Evolutionary conservation across 2,329 filamentous ascomycete species (phyloP).

Genomic region (Macrophomina tecta): DNA sequence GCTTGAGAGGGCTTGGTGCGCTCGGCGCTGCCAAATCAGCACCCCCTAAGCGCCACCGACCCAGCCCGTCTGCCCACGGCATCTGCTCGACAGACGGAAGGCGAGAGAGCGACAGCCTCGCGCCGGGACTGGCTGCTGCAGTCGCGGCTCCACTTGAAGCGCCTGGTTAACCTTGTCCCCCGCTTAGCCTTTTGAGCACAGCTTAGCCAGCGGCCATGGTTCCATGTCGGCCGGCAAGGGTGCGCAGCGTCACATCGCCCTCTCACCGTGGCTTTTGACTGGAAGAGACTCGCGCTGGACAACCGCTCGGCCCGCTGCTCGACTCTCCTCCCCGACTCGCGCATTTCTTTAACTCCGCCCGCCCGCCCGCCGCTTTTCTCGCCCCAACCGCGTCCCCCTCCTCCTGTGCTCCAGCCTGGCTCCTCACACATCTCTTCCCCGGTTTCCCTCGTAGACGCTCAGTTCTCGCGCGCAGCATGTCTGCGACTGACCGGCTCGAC

Average conservation of each 20-base stretch:
- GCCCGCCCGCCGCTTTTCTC: background rate
- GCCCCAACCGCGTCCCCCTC: background rate
- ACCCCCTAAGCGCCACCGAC: background rate
- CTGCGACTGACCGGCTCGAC: conserved; percentile 6
- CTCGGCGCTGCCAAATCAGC: background rate
- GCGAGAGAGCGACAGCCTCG: background rate
- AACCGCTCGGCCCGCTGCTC: background rate
- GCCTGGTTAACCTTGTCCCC: background rate
- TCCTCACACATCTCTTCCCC: background rate
- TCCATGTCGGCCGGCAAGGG: background rate
- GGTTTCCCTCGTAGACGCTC: background rate
- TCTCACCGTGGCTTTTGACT: background rate
- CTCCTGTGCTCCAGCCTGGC: background rate
- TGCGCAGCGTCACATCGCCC: background rate
- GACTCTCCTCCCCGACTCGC: background rate
- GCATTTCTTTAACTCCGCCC: background rate
- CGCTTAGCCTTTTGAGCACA: background rate
- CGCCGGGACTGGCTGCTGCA: background rate
- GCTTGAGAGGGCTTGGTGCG: conserved; percentile 10
- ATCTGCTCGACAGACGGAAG: background rate
- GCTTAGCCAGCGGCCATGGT: background rate
- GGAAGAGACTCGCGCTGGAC: background rate
- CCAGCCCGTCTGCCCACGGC: background rate
- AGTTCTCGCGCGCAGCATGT: background rate
- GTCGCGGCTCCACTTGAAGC: background rate